Base-by-base conservation (phyloP, 306 rosid species). In the Benincasa hispida region DNA sequence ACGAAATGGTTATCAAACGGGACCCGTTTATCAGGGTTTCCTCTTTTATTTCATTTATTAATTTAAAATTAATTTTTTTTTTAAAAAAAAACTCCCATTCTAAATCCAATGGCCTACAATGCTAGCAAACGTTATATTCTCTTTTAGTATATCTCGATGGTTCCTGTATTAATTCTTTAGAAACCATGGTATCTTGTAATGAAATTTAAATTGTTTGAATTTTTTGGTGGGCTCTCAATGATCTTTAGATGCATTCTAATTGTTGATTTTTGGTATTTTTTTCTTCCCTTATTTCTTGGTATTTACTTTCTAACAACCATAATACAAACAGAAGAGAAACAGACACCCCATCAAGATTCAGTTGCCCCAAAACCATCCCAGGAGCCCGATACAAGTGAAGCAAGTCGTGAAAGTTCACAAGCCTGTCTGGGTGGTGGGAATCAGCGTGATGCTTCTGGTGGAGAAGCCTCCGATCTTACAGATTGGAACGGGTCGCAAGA, bases 261-360 rank as follows among this genome's bases (percentile, higher is more conserved):
- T 61, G 69, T 14, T 41, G 18, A 39, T 45, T 70, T 12, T 15
- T 70, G 9, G 2, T 5, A 15, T 70, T 25, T 25, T 24, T 42
- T 7, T 8, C 27, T 19, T 30, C 39, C 21, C 6, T 15, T 0
- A 45, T 41, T 24, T 41, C 7, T 11, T 25, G 25, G 54, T 47
- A 14, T 42, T 24, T 14, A 47, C 34, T 47, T 24, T 27, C 48
- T 47, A 25, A 53, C 30, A 47, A 39, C 42, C 69, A 74, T 78
- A 54, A 87, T 77, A 37, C 48, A 78, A 30, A 81, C 83, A 86
- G 97, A 93, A 80, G 96, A 90, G 27, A 87, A 81, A 77, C 76
- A 81, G 7, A 85, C 83, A 8, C 86, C 22, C 22, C 70, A 32
- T 57, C 81, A 87, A 79, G 97, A 90, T 77, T 76, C 87, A 21